A percentile compares a stretch with the other conserved stretches of the same genome.
Evolutionary conservation across 495 filamentous ascomycete species (phyloP).

Genomic region (Aspergillus haitiensis): DNA sequence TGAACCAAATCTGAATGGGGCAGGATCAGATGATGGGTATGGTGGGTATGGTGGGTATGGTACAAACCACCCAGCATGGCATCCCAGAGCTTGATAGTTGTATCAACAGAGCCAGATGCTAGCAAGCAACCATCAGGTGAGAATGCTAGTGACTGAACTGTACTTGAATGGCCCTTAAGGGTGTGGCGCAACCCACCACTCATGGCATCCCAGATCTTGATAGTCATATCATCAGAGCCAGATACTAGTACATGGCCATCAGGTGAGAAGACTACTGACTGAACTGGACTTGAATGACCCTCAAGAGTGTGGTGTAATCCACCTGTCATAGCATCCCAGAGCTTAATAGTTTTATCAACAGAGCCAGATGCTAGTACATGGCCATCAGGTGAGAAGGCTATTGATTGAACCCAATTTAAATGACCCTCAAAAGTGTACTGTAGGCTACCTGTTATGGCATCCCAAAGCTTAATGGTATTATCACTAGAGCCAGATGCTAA

Average conservation of each 20-base stretch:
- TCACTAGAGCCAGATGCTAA: slow-evolving; percentile 8
- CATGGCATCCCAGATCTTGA: slow-evolving; percentile 38
- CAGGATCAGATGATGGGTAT: no score
- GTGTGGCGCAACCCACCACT: slow-evolving; percentile 4
- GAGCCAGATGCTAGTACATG: slow-evolving; percentile 17
- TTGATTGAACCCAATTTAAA: background rate
- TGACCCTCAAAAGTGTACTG: no score
- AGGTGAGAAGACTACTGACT: slow-evolving; percentile 15
- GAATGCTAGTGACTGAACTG: no score
- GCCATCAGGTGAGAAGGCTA: slow-evolving; percentile 18
- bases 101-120: no score
- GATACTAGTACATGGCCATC: slow-evolving; percentile 16
- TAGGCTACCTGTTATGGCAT: no score
- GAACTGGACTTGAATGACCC: background rate
- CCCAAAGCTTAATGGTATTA: background rate
- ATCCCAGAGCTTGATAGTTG: no score
- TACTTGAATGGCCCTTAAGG: no score
- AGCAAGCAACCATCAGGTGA: no score
- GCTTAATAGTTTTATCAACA: slow-evolving; percentile 30
- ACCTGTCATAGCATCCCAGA: slow-evolving; percentile 35
- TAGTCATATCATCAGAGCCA: slow-evolving; percentile 25
- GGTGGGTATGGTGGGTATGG: no score
- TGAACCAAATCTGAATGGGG: background rate
- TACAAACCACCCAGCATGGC: no score
- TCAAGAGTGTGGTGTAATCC: no score